phyloP scores from a whole-genome alignment of 192 early-diverging fungal species.

The Gryganskiella cystojenkinii region DNA sequence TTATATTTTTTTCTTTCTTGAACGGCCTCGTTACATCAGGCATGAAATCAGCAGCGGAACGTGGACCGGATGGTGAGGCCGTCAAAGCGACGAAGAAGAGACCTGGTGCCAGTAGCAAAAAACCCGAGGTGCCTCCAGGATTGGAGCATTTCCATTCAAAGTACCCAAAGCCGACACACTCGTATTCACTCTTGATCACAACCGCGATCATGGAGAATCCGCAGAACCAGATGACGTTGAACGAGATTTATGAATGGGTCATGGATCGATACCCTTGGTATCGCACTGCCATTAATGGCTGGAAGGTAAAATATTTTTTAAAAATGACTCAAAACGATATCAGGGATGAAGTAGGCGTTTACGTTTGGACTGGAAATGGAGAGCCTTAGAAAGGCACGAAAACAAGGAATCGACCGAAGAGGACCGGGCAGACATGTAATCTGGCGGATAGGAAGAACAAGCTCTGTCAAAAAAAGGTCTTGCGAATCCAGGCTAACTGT shows the following conservation, averaged over 20 bases:
- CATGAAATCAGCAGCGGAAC: conserved; percentile 15
- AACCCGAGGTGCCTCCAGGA: conserved; percentile 32
- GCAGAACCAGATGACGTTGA: conserved; percentile 82
- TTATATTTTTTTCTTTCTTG: conserved; percentile 10
- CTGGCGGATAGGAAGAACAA: not conserved
- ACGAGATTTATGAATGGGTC: conserved; percentile 90
- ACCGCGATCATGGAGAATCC: conserved; percentile 79
- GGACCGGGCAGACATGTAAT: no score
- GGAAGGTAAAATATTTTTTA: conserved; percentile 73
- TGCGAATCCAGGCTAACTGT: no score
- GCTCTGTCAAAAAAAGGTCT: not conserved
- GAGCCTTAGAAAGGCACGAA: not conserved
- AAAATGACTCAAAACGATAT: no score
- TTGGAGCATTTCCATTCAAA: conserved; percentile 39
- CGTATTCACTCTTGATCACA: conserved; percentile 86
- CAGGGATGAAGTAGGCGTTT: no score
- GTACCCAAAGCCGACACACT: conserved; percentile 76
- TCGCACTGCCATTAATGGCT: conserved; percentile 74
- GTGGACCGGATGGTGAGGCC: conserved; percentile 2
- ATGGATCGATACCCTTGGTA: conserved; percentile 84
- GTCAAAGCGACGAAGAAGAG: conserved; percentile 26
- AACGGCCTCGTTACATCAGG: conserved; percentile 14
- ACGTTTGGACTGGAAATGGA: not conserved
- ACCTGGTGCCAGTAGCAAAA: conserved; percentile 11
- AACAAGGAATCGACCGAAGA: not conserved